phyloP scores from a whole-genome alignment of 2,329 filamentous ascomycete species.

The Chaetomiaceae sp. region DNA sequence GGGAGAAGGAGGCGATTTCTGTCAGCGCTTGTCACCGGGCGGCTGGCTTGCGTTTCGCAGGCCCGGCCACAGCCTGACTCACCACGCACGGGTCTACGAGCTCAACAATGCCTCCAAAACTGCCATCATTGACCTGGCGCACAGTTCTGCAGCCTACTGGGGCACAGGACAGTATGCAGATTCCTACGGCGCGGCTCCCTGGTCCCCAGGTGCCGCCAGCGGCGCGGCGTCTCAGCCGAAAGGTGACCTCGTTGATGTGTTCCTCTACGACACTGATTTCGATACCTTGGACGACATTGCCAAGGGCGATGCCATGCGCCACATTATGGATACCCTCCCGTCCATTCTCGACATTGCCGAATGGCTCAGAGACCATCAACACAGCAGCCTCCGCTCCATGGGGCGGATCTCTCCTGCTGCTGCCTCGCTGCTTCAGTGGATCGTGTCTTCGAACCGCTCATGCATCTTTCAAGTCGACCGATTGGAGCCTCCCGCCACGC shows the following conservation, averaged over 20 bases:
- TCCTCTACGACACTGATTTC: conserved; percentile 51
- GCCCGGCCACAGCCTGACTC: background rate
- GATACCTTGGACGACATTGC: conserved; percentile 43
- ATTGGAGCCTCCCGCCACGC: background rate
- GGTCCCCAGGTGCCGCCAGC: no score
- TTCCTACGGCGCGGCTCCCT: no score
- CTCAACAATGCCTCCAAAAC: conserved; percentile 16
- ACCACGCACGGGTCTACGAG: conserved; percentile 12
- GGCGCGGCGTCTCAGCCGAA: no score
- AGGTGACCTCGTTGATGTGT: conserved; percentile 22
- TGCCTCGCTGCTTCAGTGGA: conserved; percentile 72
- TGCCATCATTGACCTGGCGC: background rate
- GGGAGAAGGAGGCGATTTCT: background rate
- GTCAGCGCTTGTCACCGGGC: background rate
- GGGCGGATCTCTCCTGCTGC: conserved; percentile 59
- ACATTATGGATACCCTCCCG: conserved; percentile 57
- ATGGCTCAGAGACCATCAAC: conserved; percentile 40
- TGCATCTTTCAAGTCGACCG: conserved; percentile 72
- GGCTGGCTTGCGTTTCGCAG: conserved; percentile 21
- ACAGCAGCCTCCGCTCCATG: conserved; percentile 39
- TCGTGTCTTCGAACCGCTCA: conserved; percentile 83
- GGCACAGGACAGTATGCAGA: background rate
- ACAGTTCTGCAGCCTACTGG: background rate
- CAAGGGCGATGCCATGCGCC: conserved; percentile 47
- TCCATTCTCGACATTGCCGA: conserved; percentile 53